Evolutionary conservation across 2,329 filamentous ascomycete genomes (phyloP).

Genomic region (Cordyceps tenuipes): DNA sequence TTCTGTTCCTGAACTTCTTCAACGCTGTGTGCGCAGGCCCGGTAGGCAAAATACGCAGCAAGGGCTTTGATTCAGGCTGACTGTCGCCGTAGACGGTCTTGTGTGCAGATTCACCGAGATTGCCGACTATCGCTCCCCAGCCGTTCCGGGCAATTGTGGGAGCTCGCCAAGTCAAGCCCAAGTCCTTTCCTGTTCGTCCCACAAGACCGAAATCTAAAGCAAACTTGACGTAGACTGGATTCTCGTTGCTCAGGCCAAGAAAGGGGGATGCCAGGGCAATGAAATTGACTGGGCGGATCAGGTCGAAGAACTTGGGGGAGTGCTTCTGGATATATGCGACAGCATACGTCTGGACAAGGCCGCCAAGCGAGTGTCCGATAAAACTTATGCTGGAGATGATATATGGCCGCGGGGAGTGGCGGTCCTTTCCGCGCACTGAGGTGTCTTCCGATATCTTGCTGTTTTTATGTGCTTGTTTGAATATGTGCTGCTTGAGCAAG

Average conservation of each 20-base stretch:
- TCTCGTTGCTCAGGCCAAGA: constrained; percentile 90
- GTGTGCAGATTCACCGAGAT: constrained; percentile 62
- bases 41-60: constrained; percentile 81
- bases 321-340: constrained; percentile 96
- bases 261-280: constrained; percentile 82
- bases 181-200: constrained; percentile 89
- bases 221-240: constrained; percentile 94
- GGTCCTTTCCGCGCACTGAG: constrained; percentile 39
- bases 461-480: constrained; percentile 47
- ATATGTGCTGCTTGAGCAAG: constrained; percentile 34
- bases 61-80: constrained; percentile 77
- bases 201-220: constrained; percentile 93
- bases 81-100: constrained; percentile 48
- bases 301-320: constrained; percentile 80
- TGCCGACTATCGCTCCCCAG: constrained; percentile 81
- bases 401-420: constrained; percentile 50
- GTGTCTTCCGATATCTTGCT: constrained; percentile 51
- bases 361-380: constrained; percentile 83
- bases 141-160: constrained; percentile 78
- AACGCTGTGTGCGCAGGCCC: constrained; percentile 84
- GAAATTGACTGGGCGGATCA: constrained; percentile 84
- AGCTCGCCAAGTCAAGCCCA: constrained; percentile 88
- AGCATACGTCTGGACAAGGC: constrained; percentile 85
- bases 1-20: constrained; percentile 81
- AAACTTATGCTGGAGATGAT: constrained; percentile 93